A percentile compares a stretch with the other conserved stretches of the same genome.
Evolutionary conservation across 2,329 filamentous ascomycete genomes (phyloP).

Genomic region (Verticillium longisporum): DNA sequence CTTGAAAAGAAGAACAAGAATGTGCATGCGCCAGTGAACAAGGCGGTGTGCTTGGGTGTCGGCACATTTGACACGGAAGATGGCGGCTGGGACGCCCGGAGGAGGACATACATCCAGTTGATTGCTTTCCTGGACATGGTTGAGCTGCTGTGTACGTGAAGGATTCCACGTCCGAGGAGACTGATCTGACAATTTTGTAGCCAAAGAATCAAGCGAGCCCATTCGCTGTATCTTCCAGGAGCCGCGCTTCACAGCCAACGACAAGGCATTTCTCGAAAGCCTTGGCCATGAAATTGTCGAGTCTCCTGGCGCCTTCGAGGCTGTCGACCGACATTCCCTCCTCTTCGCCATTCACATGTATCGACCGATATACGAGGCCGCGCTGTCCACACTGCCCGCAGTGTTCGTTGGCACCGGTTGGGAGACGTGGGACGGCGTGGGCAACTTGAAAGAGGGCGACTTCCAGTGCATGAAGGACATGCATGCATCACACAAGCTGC

Average conservation of each 20-base stretch:
- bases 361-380: slow-evolving; percentile 41
- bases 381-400: slow-evolving; percentile 41
- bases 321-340: slow-evolving; percentile 41
- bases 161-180: neutral
- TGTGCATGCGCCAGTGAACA: slow-evolving; percentile 18
- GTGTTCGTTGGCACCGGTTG: slow-evolving; percentile 52
- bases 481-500: slow-evolving; percentile 21
- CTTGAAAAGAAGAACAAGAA: slow-evolving; percentile 16
- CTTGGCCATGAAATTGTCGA: slow-evolving; percentile 47
- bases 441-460: slow-evolving; percentile 13
- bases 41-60: slow-evolving; percentile 47
- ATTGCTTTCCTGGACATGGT: slow-evolving; percentile 44
- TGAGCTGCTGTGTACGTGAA: slow-evolving; percentile 28
- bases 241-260: slow-evolving; percentile 40
- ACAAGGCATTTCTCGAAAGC: slow-evolving; percentile 39
- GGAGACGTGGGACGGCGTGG: slow-evolving; percentile 39
- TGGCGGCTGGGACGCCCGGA: slow-evolving; percentile 35
- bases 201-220: slow-evolving; percentile 4
- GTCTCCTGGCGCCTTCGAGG: slow-evolving; percentile 44
- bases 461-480: slow-evolving; percentile 25
- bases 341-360: slow-evolving; percentile 60
- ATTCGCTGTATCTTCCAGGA: slow-evolving; percentile 48
- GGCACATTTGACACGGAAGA: slow-evolving; percentile 47
- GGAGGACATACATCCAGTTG: slow-evolving; percentile 44
- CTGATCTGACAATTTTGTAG: neutral